phyloP scores from a whole-genome alignment of 2,329 filamentous ascomycete species.

The Bipolaris zeicola region DNA sequence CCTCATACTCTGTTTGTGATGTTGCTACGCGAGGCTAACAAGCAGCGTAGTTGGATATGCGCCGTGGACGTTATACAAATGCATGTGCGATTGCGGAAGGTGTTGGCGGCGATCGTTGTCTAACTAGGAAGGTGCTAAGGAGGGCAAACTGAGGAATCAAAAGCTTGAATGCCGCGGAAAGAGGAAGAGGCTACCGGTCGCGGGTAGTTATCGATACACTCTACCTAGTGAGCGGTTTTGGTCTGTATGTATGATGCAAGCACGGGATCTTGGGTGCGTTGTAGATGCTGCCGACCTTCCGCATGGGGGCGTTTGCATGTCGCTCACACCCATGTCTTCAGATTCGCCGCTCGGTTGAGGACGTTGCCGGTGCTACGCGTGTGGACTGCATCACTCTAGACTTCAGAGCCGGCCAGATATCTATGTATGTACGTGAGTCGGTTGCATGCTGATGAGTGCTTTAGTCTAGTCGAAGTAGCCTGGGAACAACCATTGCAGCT shows the following conservation, averaged over 20 bases:
- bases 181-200: constrained; percentile 7
- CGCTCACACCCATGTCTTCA: constrained; percentile 4
- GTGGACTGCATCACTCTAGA: neutral
- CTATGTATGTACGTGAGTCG: constrained; percentile 9
- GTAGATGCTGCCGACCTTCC: constrained; percentile 21
- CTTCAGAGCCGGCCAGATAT: neutral
- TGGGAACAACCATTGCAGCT: constrained; percentile 85
- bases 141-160: constrained; percentile 2
- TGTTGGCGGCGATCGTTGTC: constrained; percentile 13
- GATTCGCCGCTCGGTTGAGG: neutral
- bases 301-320: constrained; percentile 7
- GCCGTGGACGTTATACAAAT: neutral
- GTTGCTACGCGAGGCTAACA: constrained; percentile 1
- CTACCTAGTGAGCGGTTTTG: constrained; percentile 1
- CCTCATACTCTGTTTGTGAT: neutral
- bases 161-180: constrained; percentile 16
- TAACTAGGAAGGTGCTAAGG: constrained; percentile 27
- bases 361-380: neutral
- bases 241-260: constrained; percentile 25
- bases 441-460: neutral
- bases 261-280: constrained; percentile 8
- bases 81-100: constrained; percentile 4
- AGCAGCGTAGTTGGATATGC: neutral
- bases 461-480: constrained; percentile 65
- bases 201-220: constrained; percentile 25